Base-by-base conservation (phyloP, 768 basidiomycete species). In the Calvatia gigantea region DNA sequence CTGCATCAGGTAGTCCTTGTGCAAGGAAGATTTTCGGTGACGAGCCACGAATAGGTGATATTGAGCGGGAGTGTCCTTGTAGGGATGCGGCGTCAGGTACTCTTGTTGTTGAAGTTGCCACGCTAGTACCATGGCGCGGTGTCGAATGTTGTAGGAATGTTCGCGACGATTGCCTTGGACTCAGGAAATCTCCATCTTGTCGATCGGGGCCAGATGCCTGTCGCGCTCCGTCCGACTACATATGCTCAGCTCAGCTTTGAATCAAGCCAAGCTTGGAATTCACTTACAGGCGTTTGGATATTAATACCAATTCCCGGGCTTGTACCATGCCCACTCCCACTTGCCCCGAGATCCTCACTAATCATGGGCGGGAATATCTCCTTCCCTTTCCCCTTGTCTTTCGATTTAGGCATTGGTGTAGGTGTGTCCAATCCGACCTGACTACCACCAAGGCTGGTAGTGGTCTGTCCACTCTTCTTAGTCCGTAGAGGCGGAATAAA, bases 271-370 rank as follows among this genome's bases (percentile, higher is more conserved):
- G 25, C 3, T 17, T 7, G 19, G 23, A 43, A 29, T 19, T 6
- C 17, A 45, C 54, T 49, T 29, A 56, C 54, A 25, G 54, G 54
- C 3, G 54, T 48, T 12, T 56, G 39, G 33, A 56, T 17, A 17
- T 35, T 39, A 42, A 56, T 56, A 25, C 21, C 39, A 48, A 56
- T 56, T 8, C 54, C 52, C 12, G 52, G 43, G 37, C 52, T 45
- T n/a, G 50, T 27, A n/a, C 31, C 52, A 29, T 54, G 42, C 15
- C 43, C 52, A 54, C 52, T 54, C 32, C 43, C 52, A 54, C 52
- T 45, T 15, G 14, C 25, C 32, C 25, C 43, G 9, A 19, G 12
- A 19, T 31, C 39, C 15, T 42, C 37, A 28, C 38, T 38, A 39
- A 51, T 9, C 50, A 31, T 50, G 15, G 6, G 12, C 41, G 51